These are phyloP conservation scores for Microthlaspi erraticum DNA, from an alignment of 345 rosid genomes.

Conservation along the genomic window DNA sequence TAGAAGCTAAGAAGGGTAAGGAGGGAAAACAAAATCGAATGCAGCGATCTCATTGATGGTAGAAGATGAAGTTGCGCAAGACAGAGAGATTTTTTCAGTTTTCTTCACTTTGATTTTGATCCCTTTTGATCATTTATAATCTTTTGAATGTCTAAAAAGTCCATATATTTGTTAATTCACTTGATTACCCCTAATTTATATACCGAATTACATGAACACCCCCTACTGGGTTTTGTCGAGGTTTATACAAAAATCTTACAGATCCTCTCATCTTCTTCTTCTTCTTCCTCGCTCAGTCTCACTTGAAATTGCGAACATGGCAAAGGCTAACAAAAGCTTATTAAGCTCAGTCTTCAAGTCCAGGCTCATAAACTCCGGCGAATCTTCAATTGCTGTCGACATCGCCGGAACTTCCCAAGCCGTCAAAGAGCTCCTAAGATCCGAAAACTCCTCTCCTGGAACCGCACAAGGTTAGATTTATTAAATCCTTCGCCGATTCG, in stretches of 20 bases:
- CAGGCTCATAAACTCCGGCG: neutral
- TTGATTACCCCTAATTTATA: neutral
- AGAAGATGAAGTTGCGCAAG: too few species aligned
- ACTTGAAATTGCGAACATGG: slow-evolving; percentile 18
- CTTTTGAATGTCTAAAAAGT: too few species aligned
- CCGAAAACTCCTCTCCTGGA: neutral
- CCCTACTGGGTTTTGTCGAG: slow-evolving; percentile 21
- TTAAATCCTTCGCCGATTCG: neutral
- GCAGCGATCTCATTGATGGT: too few species aligned
- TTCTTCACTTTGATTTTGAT: too few species aligned
- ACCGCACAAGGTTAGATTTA: neutral
- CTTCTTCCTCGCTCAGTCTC: neutral
- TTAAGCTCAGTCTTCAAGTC: slow-evolving; percentile 39
- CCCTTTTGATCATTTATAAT: too few species aligned
- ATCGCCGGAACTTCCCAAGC: slow-evolving; percentile 44
- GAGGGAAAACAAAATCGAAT: too few species aligned
- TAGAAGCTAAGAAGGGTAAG: neutral
- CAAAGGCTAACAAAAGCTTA: slow-evolving; percentile 35
- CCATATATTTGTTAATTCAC: neutral
- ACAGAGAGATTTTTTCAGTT: too few species aligned
- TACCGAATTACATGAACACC: neutral
- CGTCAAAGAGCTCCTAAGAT: slow-evolving; percentile 27
- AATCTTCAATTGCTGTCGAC: slow-evolving; percentile 30
- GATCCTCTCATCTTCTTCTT: neutral
- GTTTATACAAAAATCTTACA: neutral